Percentiles rank a stretch among this genome's conserved stretches.
Evolutionary conservation across 2,329 filamentous ascomycete genomes (phyloP).

Genomic region (Chaetomium sp.): DNA sequence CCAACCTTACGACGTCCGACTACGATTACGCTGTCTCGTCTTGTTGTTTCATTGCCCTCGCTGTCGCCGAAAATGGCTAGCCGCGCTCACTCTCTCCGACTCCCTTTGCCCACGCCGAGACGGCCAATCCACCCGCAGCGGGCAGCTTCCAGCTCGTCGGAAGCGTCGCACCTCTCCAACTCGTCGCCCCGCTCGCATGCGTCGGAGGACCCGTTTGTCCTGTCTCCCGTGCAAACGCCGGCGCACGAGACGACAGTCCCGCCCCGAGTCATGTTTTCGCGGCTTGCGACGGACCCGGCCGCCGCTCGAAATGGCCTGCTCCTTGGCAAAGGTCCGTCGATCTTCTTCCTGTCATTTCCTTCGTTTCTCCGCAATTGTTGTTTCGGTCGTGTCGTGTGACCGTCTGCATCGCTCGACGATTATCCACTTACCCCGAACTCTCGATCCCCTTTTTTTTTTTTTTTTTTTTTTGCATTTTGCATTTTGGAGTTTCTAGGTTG

Average conservation of each 20-base stretch:
- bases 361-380: background rate
- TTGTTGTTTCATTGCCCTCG: no score
- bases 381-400: background rate
- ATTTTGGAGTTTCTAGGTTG: background rate
- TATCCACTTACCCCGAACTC: no score
- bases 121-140: slow-evolving; percentile 31
- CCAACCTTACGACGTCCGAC: background rate
- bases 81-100: slow-evolving; percentile 14
- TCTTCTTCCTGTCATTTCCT: background rate
- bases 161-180: slow-evolving; percentile 21
- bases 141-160: slow-evolving; percentile 37
- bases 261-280: background rate
- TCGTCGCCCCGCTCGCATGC: slow-evolving; percentile 20
- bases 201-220: slow-evolving; percentile 31
- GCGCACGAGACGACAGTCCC: slow-evolving; percentile 16
- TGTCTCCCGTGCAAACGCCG: slow-evolving; percentile 32
- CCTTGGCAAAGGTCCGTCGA: slow-evolving; percentile 13
- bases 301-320: slow-evolving; percentile 10
- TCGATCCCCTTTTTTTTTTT: background rate
- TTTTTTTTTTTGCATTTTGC: background rate
- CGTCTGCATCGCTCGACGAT: no score
- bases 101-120: slow-evolving; percentile 38
- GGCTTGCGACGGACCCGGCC: slow-evolving; percentile 1
- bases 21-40: no score
- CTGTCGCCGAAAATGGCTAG: slow-evolving; percentile 1